Conservation (phyloP, 78 protist species). For the Speleostelium caveatum region DNA sequence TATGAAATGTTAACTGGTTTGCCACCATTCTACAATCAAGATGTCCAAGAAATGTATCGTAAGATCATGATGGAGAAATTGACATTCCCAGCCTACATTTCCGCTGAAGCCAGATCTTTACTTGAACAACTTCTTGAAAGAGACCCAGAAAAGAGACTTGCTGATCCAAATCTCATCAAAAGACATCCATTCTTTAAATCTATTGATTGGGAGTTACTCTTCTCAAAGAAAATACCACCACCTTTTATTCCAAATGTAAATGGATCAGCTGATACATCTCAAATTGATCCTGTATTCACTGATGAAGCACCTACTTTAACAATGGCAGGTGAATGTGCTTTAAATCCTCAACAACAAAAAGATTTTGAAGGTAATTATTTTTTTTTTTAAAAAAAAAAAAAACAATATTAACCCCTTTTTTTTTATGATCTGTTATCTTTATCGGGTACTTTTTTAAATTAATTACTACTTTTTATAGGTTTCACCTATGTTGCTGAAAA, state of each 20-base stretch:
- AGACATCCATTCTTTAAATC: constrained; percentile 76
- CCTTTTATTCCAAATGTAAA: constrained; percentile 88
- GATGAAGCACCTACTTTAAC: constrained; percentile 81
- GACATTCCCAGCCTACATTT: constrained; percentile 78
- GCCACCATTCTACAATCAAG: constrained; percentile 89
- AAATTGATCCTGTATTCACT: constrained; percentile 86
- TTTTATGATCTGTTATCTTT: too few relatives aligned
- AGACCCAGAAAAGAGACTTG: constrained; percentile 71
- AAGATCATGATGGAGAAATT: constrained; percentile 81
- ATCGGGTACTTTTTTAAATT: neutral
- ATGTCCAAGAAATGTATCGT: constrained; percentile 84
- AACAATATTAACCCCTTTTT: neutral
- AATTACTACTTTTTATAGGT: neutral
- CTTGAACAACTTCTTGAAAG: constrained; percentile 87
- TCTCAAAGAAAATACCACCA: constrained; percentile 82
- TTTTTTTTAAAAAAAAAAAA: too few relatives aligned
- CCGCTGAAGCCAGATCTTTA: constrained; percentile 68
- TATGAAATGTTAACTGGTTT: constrained; percentile 93
- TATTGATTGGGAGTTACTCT: constrained; percentile 87
- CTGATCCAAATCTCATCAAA: constrained; percentile 82
- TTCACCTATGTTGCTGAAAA: constrained; percentile 74
- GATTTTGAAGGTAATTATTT: constrained; percentile 69
- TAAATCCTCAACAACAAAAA: constrained; percentile 67
- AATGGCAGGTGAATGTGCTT: constrained; percentile 77
- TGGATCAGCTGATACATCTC: constrained; percentile 82